These are phyloP conservation scores for Kwoniella bestiolae DNA, from an alignment of 768 basidiomycete genomes.

Conservation along the genomic window DNA sequence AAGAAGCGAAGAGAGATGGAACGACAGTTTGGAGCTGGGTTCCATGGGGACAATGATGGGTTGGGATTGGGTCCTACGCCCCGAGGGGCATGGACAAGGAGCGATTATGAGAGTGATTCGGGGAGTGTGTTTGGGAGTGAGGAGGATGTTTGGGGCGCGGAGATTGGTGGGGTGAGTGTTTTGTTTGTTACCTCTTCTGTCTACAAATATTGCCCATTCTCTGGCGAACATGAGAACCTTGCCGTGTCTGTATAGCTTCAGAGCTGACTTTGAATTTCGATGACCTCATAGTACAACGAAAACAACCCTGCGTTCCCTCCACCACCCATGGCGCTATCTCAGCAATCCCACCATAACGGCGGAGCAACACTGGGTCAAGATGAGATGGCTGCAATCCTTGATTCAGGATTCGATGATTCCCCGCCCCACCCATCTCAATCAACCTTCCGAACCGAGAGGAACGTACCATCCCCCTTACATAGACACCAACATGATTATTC, in stretches of 20 bases:
- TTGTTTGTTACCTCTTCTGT: too few relatives aligned
- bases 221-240: too few relatives aligned
- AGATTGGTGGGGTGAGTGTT: slow-evolving; percentile 75
- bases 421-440: slow-evolving; percentile 60
- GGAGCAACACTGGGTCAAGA: slow-evolving; percentile 65
- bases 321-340: slow-evolving; percentile 74
- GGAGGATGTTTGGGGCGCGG: slow-evolving; percentile 92
- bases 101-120: slow-evolving; percentile 63
- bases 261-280: too few relatives aligned
- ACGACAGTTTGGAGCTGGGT: slow-evolving; percentile 60
- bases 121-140: slow-evolving; percentile 76
- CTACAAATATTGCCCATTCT: too few relatives aligned
- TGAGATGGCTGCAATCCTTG: slow-evolving; percentile 90
- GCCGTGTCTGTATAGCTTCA: too few relatives aligned
- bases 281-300: slow-evolving; percentile 72
- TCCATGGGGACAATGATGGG: slow-evolving; percentile 34
- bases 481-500: slow-evolving; percentile 26
- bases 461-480: slow-evolving; percentile 33
- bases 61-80: slow-evolving; percentile 33
- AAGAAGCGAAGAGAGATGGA: slow-evolving; percentile 75
- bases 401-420: slow-evolving; percentile 81
- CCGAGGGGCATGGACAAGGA: slow-evolving; percentile 30
- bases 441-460: slow-evolving; percentile 12
- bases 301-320: slow-evolving; percentile 74
- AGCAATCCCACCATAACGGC: slow-evolving; percentile 39